phyloP scores from a whole-genome alignment of 2,329 filamentous ascomycete genomes.

The Penicillium sp. region DNA sequence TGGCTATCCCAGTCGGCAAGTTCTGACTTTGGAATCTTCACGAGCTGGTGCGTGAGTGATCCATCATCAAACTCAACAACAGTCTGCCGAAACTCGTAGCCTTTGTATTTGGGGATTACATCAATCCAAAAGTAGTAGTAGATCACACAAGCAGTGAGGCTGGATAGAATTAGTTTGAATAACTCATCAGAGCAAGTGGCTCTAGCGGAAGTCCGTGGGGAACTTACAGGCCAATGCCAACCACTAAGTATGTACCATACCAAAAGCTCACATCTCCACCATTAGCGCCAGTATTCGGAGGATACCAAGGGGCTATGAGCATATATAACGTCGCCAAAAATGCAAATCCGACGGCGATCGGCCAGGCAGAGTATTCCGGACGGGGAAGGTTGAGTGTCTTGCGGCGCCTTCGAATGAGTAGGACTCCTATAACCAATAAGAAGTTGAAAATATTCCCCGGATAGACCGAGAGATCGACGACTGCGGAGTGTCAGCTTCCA shows the following conservation, averaged over 20 bases:
- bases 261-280: slow-evolving; percentile 73
- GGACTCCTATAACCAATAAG: slow-evolving; percentile 61
- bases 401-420: slow-evolving; percentile 61
- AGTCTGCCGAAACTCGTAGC: slow-evolving; percentile 62
- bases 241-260: slow-evolving; percentile 71
- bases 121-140: slow-evolving; percentile 67
- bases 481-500: slow-evolving; percentile 34
- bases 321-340: slow-evolving; percentile 65
- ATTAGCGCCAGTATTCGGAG: slow-evolving; percentile 62
- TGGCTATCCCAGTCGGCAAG: slow-evolving; percentile 61
- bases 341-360: slow-evolving; percentile 62
- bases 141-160: slow-evolving; percentile 56
- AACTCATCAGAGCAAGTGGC: background rate
- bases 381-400: slow-evolving; percentile 53
- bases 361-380: slow-evolving; percentile 64
- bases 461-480: slow-evolving; percentile 64
- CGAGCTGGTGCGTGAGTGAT: slow-evolving; percentile 54
- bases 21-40: slow-evolving; percentile 58
- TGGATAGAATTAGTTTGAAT: slow-evolving; percentile 29
- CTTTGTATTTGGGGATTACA: slow-evolving; percentile 56
- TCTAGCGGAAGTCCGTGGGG: background rate
- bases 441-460: slow-evolving; percentile 63
- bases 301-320: slow-evolving; percentile 73
- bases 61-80: slow-evolving; percentile 56
- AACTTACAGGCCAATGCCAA: slow-evolving; percentile 67